Evolutionary conservation across 768 basidiomycete genomes (phyloP), one percentile per base, ranked within the genome.

Genomic region (Termitomyces titanicus): DNA sequence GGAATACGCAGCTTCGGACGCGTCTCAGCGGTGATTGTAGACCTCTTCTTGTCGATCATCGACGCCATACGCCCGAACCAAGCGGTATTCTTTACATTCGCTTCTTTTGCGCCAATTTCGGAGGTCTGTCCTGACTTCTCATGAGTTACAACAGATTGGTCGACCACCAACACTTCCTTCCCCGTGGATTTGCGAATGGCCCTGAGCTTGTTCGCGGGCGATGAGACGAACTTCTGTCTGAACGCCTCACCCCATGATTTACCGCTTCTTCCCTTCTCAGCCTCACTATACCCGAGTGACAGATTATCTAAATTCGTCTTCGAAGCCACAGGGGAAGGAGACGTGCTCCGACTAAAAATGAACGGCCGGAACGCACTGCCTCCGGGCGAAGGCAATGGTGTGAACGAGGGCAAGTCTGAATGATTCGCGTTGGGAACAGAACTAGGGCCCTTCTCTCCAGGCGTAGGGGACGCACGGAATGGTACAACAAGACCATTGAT

Each of bases 241-340:
- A 53, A 57, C 5, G 44, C n/a, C 7, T 51, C 39, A 43, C 47
- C 52, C 57, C 54, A 62, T 3, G 37, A 34, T 18, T 18, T 29
- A 12, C 31, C 42, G 15, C 25, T 37, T 29, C 45, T 61, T 56
- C 64, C 66, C 39, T 56, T 60, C 40, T 55, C 65, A 45, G 35
- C 48, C 50, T 53, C 58, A 39, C 57, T 51, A 17, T 59, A 44
- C 39, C 53, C 50, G 18, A 68, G 71, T 54, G 79, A 70, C 66
- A 81, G 76, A 55, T 71, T 78, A 44, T 78, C 72, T 70, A 75
- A 76, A 52, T 77, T 78, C 58, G 70, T 73, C 63, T 73, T 71
- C 7, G 74, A 68, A 27, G 61, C 61, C 5, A 56, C 53, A 51
- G 65, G 66, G 45, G 61, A 63, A 51, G 64, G 63, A 48, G 61